A percentile compares a stretch with the other conserved stretches of the same genome.
phyloP scores from a whole-genome alignment of 768 basidiomycete species.

The Cyclocybe aegerita region DNA sequence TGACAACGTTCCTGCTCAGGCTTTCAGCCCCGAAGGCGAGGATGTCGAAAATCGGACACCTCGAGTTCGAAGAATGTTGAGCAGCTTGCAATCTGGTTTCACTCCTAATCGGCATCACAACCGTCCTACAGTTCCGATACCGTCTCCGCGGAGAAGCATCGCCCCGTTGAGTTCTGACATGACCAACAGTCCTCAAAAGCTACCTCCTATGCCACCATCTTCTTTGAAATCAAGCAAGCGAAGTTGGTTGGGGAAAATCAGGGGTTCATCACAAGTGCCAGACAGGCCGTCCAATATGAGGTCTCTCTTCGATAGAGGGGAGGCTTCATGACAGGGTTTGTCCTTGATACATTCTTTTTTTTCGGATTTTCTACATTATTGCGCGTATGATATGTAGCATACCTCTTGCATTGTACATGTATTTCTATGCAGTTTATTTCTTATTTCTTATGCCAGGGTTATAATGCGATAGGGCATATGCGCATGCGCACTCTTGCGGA shows the following conservation, averaged over 20 bases:
- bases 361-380: neutral
- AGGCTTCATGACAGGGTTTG: slow-evolving; percentile 13
- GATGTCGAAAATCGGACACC: slow-evolving; percentile 51
- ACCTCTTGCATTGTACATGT: neutral
- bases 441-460: neutral
- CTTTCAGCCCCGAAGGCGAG: slow-evolving; percentile 54
- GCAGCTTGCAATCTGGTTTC: slow-evolving; percentile 63
- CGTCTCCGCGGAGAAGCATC: slow-evolving; percentile 49
- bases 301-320: slow-evolving; percentile 18
- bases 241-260: slow-evolving; percentile 74
- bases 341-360: neutral
- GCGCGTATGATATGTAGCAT: neutral
- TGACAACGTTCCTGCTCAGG: slow-evolving; percentile 60
- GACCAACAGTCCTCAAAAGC: slow-evolving; percentile 60
- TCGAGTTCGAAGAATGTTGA: slow-evolving; percentile 58
- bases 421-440: neutral
- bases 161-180: slow-evolving; percentile 48
- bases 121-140: slow-evolving; percentile 38
- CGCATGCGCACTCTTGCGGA: too few species aligned
- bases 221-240: slow-evolving; percentile 48
- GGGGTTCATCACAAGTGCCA: slow-evolving; percentile 36
- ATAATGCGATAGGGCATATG: too few species aligned
- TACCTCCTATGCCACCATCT: slow-evolving; percentile 24
- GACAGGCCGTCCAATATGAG: slow-evolving; percentile 15
- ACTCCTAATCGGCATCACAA: slow-evolving; percentile 63